Evolutionary conservation across 164 flowering plant species (phyloP), one percentile per base, ranked within the genome.

Genomic region (Aristolochia fimbriata): DNA sequence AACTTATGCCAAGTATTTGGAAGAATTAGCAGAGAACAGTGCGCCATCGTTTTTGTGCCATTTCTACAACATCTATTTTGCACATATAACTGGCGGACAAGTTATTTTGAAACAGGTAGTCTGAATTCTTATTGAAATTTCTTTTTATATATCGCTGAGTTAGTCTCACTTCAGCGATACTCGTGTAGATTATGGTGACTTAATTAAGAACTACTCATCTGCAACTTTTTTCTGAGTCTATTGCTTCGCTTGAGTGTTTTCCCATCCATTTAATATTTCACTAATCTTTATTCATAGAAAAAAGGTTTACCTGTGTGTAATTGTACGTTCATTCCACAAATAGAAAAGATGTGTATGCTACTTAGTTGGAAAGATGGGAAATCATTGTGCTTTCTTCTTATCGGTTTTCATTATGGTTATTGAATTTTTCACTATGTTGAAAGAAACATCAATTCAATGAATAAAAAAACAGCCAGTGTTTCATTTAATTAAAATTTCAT

Each of bases 61-160:
- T 71, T 83, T 84, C 77, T 93, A 93, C 76, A 93, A 87, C 61
- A 78, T 93, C 21, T 87, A 93, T 62, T 93, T 90, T 68, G 77
- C 97, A 16, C 99, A 90, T 67, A 75, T 88, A 51, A 81, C 97
- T 2, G 99, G 96, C 20, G 97, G 97, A 50, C 95, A 85, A 69
- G 88, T 86, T 61, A 93, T 93, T 58, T 74, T 74, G 21, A 84
- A 73, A 72, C 78, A 86, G 97, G 98, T 86, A 66, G 17, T n/a
- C n/a, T 2, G 12, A 31, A 6, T 45, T 16, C 31, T 27, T 15
- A 15, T 21, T 22, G 30, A 55, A 49, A 17, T 15, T 19, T 17
- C 14, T 49, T 11, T 0, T 49, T 19, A 5, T 17, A 17, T 49
- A 19, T 15, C 16, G 52, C 20, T 30, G 15, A 52, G 30, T 15